Percentiles rank a stretch among this genome's conserved stretches.
Conservation (phyloP, 2,329 filamentous ascomycete genomes). For the Aspergillus ruber region DNA sequence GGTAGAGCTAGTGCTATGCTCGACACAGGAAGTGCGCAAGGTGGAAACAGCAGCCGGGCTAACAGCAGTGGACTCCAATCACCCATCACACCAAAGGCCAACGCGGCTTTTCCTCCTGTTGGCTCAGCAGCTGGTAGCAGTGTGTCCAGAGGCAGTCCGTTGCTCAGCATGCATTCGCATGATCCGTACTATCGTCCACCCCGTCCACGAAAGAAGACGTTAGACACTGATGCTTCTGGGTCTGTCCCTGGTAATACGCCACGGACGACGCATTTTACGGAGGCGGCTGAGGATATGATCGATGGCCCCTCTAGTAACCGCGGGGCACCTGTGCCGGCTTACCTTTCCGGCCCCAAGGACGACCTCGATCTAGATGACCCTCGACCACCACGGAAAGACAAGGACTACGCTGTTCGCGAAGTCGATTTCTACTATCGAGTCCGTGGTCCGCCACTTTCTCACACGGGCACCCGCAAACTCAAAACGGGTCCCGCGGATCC, state of each 20-base stretch:
- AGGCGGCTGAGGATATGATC: slow-evolving; percentile 5
- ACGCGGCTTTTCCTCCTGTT: slow-evolving; percentile 62
- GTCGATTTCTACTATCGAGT: slow-evolving; percentile 96
- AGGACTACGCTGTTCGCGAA: slow-evolving; percentile 89
- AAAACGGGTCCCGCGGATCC: slow-evolving; percentile 94
- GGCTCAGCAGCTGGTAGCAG: slow-evolving; percentile 39
- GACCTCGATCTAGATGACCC: slow-evolving; percentile 50
- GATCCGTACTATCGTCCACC: slow-evolving; percentile 90
- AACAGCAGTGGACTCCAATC: slow-evolving; percentile 59
- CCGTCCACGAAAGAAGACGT: slow-evolving; percentile 59
- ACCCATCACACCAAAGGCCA: slow-evolving; percentile 66
- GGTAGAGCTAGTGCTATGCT: slow-evolving; percentile 47
- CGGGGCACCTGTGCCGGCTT: slow-evolving; percentile 47
- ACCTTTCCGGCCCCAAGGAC: slow-evolving; percentile 47
- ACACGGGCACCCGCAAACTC: slow-evolving; percentile 72
- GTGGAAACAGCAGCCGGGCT: slow-evolving; percentile 45
- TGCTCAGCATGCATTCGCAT: slow-evolving; percentile 46
- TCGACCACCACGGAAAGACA: slow-evolving; percentile 61
- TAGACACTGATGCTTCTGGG: slow-evolving; percentile 45
- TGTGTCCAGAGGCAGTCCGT: slow-evolving; percentile 36
- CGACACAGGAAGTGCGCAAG: slow-evolving; percentile 46
- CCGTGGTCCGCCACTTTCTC: slow-evolving; percentile 78
- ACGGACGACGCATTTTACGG: background rate
- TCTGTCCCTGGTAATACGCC: slow-evolving; percentile 35
- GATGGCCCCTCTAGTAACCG: slow-evolving; percentile 32